phyloP scores from a whole-genome alignment of 2,329 filamentous ascomycete species.

The Alternaria arborescens region DNA sequence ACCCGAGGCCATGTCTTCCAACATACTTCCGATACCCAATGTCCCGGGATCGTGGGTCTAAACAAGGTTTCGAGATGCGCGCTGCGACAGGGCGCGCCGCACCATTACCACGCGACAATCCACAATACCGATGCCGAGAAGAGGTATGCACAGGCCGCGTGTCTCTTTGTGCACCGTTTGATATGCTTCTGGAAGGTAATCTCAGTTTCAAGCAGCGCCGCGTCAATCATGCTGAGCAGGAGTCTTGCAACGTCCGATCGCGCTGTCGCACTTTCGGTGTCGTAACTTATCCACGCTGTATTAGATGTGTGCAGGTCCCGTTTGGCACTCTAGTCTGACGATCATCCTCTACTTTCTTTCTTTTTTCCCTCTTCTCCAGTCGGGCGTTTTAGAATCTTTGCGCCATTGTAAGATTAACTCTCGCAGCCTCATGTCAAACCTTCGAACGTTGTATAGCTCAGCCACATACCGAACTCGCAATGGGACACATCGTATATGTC shows the following conservation, averaged over 20 bases:
- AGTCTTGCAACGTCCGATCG: conserved; percentile 12
- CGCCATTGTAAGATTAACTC: conserved; percentile 1
- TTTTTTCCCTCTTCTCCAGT: conserved; percentile 5
- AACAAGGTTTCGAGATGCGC: conserved; percentile 17
- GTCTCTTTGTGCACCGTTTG: conserved; percentile 9
- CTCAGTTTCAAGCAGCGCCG: conserved; percentile 18
- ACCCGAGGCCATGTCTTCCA: conserved; percentile 5
- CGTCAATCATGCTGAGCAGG: conserved; percentile 11
- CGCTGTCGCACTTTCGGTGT: conserved; percentile 13
- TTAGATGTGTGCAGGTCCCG: conserved; percentile 16
- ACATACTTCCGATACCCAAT: not conserved
- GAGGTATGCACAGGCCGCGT: conserved; percentile 4
- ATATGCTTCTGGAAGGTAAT: conserved; percentile 15
- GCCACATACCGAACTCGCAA: conserved; percentile 11
- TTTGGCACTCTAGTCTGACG: conserved; percentile 1
- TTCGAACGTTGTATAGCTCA: conserved; percentile 15
- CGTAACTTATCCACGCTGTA: conserved; percentile 12
- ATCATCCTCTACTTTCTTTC: conserved; percentile 9
- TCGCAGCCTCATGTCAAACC: conserved; percentile 20
- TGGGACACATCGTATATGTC: conserved; percentile 34
- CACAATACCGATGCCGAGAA: not conserved
- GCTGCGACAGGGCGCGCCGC: conserved; percentile 19
- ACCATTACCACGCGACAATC: conserved; percentile 11
- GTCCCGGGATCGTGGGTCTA: conserved; percentile 6
- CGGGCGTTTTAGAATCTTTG: conserved; percentile 5